These are phyloP conservation scores for Phycomyces blakesleeanus DNA, from an alignment of 192 early-diverging fungal species.

Conservation along the genomic window DNA sequence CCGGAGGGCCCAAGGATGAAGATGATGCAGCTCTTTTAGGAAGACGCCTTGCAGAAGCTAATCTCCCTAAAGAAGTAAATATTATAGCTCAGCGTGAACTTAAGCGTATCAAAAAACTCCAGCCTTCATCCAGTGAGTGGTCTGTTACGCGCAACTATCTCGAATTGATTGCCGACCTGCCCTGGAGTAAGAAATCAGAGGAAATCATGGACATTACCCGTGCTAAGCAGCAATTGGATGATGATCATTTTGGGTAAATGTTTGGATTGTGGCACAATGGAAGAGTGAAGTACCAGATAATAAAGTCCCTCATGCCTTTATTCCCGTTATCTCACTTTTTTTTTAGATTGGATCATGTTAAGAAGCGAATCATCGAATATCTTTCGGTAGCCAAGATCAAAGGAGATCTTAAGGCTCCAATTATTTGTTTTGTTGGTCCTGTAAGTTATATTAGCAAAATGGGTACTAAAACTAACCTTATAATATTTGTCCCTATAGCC, in stretches of 20 bases:
- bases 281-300: not conserved
- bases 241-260: constrained; percentile 71
- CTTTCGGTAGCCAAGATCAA: constrained; percentile 78
- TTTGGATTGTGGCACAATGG: not conserved
- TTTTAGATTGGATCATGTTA: constrained; percentile 67
- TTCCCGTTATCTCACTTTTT: too few relatives aligned
- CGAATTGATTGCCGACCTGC: constrained; percentile 74
- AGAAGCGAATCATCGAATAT: constrained; percentile 79
- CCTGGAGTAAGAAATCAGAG: constrained; percentile 60
- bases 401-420: constrained; percentile 68
- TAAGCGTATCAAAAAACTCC: constrained; percentile 63
- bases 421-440: constrained; percentile 70
- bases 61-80: constrained; percentile 59
- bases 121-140: constrained; percentile 73
- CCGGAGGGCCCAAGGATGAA: constrained; percentile 28
- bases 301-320: not conserved
- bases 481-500: constrained; percentile 12
- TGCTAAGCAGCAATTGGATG: constrained; percentile 64
- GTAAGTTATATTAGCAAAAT: constrained; percentile 34
- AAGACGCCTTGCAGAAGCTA: constrained; percentile 51
- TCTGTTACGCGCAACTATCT: constrained; percentile 72
- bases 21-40: constrained; percentile 60
- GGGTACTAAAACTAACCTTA: not conserved
- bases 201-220: constrained; percentile 65
- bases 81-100: constrained; percentile 61